Evolutionary conservation across 192 early-diverging fungal genomes (phyloP), one percentile per base, ranked within the genome.

Genomic region (Coemansia guatemalensis): DNA sequence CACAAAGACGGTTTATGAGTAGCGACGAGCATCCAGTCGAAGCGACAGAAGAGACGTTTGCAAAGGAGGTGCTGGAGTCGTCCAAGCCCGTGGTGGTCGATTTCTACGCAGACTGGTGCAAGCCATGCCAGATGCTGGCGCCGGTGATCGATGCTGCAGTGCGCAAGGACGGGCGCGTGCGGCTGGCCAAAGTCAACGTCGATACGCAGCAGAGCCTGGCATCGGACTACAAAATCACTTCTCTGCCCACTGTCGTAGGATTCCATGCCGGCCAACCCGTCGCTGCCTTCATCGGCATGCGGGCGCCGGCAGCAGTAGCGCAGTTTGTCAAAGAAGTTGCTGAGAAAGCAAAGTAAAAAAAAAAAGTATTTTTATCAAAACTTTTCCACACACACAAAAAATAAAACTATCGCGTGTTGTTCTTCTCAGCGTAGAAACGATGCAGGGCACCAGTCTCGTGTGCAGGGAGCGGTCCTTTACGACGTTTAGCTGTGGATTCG

Each of bases 101-200:
- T 53, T 95, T 93, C 70, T 72, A 71, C 33, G 63, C 56, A 50
- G 87, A 88, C 32, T 95, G 93, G 93, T 94, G 92, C 69, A 85
- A 87, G 51, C 92, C 92, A 17, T 95, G 93, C 78, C 86, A 85
- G 41, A 74, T 90, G 69, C 72, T 95, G 7, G 87, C 84, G 8
- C 92, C 92, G 20, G 67, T 88, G 22, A 72, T 95, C 22, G 69
- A 83, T 8, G 84, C 87, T 44, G 82, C 82, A 6, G 90, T 94
- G 18, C 67, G 74, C 12, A 78, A 76, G 20, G 79, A 89, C 47
- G 85, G 83, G n/a, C 83, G 85, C 39, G 85, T 89, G 0, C 85
- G 87, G 8, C 68, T 95, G 56, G 86, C 90, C 52, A 91, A 92
- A 62, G 71, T 95, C 56, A 76, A 95, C 64, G 84, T 91, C 29